phyloP scores from a whole-genome alignment of 495 filamentous ascomycete genomes.

The Astrothelium macrocarpum region DNA sequence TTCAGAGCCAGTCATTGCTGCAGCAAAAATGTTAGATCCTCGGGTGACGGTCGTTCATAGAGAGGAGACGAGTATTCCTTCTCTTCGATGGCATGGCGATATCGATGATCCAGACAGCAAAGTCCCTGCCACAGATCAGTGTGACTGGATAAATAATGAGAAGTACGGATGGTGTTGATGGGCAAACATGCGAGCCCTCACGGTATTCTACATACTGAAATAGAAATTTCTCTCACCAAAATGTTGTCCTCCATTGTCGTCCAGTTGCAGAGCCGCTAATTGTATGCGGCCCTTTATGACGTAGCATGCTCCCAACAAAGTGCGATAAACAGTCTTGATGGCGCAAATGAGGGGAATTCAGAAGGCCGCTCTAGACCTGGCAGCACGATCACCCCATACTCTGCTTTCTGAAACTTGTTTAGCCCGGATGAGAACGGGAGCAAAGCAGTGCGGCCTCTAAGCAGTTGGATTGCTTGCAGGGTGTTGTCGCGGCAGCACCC shows the following conservation, averaged over 20 bases:
- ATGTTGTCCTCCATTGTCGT: too few species aligned
- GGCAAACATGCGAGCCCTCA: too few species aligned
- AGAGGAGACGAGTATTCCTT: conserved; percentile 53
- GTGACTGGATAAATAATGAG: conserved; percentile 87
- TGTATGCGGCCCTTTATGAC: neutral
- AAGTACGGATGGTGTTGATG: conserved; percentile 87
- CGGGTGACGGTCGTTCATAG: conserved; percentile 46
- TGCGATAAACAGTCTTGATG: neutral
- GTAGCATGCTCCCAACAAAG: neutral
- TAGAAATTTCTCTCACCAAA: too few species aligned
- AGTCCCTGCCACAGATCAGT: conserved; percentile 35
- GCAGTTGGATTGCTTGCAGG: neutral
- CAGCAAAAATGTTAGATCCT: conserved; percentile 44
- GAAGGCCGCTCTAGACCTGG: too few species aligned
- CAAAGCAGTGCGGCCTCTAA: neutral
- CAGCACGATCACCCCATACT: too few species aligned
- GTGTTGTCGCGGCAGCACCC: conserved; percentile 1
- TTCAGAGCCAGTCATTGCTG: conserved; percentile 44
- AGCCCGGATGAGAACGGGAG: neutral
- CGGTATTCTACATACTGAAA: too few species aligned
- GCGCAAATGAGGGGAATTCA: neutral
- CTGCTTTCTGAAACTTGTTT: neutral
- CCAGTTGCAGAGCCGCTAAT: neutral
- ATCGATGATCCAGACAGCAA: conserved; percentile 11
- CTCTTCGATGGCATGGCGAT: conserved; percentile 54